Base-by-base conservation (phyloP, 768 basidiomycete species). In the Mycena olivaceomarginata region DNA sequence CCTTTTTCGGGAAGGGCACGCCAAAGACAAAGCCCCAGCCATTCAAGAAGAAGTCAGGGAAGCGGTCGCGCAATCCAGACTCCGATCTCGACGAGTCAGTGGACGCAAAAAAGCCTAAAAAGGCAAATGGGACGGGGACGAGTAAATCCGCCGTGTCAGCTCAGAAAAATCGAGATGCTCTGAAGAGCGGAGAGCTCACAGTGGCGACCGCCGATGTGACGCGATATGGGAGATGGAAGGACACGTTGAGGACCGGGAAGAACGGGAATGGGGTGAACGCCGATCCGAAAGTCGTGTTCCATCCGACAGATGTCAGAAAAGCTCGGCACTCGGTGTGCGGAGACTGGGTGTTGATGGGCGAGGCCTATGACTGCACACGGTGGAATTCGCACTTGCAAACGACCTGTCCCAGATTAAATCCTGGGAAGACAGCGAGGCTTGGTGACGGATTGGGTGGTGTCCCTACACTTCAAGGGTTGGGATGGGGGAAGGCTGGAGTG, bases 71-170 rank as follows among this genome's bases (percentile, higher is more conserved):
- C 15, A 22, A 57, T 0, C 22, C 18, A 7, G 68, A 57, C 18
- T 67, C 46, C 20, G 68, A 69, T 18, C 53, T 69, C 16, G 68
- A 69, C n/a, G 68, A 69, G 57, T 59, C 67, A 0, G 51, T 43
- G 2, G 67, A 68, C n/a, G 39, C 69, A 4, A 60, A 70, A 25
- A 70, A 70, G 69, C 40, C 41, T 3, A 70, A 70, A 60, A 70
- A n/a, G 46, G 69, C 69, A 37, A 70, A 63, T 25, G 69, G 69
- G 7, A 72, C 56, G 2, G 51, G 45, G 46, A 67, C 56, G 1
- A 62, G 66, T 60, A 62, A 57, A 48, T 74, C 73, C 5, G 65
- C 69, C 1, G 31, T 37, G 5, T 51, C 70, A 5, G 71, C 16
- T 1, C 20, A 43, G 31, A 72, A 65, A 39, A 48, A n/a, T 46